A percentile compares a stretch with the other conserved stretches of the same genome.
These are phyloP conservation scores for Gossypium davidsonii DNA, from an alignment of 441 rosid genomes.

Conservation along the genomic window DNA sequence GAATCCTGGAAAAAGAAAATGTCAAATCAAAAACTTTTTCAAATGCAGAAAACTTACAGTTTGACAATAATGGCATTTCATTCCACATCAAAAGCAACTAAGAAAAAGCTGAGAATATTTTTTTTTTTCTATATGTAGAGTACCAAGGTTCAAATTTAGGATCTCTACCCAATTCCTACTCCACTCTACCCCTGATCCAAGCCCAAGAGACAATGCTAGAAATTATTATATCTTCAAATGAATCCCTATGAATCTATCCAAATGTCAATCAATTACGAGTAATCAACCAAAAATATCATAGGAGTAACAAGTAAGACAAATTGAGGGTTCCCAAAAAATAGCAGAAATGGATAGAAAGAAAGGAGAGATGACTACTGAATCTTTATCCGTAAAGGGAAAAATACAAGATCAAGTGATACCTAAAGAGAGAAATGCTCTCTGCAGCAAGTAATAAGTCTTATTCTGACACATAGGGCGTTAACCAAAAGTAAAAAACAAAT, in stretches of 20 bases:
- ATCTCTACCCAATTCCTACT: not conserved
- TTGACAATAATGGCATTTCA: not conserved
- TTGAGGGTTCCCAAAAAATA: not conserved
- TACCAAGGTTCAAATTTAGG: not conserved
- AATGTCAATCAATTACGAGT: not conserved
- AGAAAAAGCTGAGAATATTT: not conserved
- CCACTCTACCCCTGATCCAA: not conserved
- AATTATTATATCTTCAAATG: not conserved
- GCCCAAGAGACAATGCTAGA: not conserved
- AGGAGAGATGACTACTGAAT: not conserved
- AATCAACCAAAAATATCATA: not conserved
- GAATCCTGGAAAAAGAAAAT: constrained; percentile 63
- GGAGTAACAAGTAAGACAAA: not conserved
- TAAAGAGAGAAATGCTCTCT: not conserved
- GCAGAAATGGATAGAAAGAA: not conserved
- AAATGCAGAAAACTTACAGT: constrained; percentile 9
- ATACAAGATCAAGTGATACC: not conserved
- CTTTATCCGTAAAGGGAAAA: not conserved
- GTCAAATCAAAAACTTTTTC: constrained; percentile 23
- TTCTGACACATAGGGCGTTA: not conserved
- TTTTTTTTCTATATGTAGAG: not conserved
- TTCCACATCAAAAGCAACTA: not conserved
- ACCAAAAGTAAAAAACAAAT: not conserved
- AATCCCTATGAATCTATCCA: not conserved
- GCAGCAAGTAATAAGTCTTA: not conserved